Percentiles rank a stretch among this genome's conserved stretches.
Conservation (phyloP, 495 filamentous ascomycete species). For the Xylaria venustula region DNA sequence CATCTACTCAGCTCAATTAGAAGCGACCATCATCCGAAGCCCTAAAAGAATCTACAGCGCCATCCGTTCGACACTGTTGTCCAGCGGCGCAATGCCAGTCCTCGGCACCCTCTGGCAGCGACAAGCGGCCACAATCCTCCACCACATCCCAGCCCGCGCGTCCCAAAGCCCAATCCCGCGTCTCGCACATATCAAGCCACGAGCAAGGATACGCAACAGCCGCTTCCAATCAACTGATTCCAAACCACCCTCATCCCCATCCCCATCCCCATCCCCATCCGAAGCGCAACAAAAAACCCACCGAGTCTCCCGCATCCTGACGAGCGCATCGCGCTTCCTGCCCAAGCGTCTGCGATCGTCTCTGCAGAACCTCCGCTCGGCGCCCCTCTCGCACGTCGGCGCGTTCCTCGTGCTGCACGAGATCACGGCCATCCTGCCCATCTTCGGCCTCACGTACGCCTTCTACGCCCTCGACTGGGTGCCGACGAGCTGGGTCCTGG, state of each 20-base stretch:
- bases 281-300: conserved; percentile 20
- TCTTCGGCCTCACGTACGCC: conserved; percentile 67
- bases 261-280: background rate
- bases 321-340: conserved; percentile 58
- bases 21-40: background rate
- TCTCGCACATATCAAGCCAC: background rate
- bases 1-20: no score
- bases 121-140: conserved; percentile 12
- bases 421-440: conserved; percentile 77
- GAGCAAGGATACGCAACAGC: conserved; percentile 1
- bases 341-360: conserved; percentile 57
- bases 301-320: conserved; percentile 25
- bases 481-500: conserved; percentile 47
- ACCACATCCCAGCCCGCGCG: background rate
- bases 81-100: conserved; percentile 4
- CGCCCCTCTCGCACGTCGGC: conserved; percentile 77
- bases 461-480: conserved; percentile 77
- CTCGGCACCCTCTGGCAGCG: conserved; percentile 12
- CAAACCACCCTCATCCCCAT: background rate
- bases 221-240: conserved; percentile 20
- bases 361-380: conserved; percentile 64
- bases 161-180: background rate
- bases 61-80: no score
- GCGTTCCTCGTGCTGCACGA: conserved; percentile 92
- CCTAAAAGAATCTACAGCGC: background rate